Conservation (phyloP, 1,284 basidiomycete species). For the Naganishia sp. region DNA sequence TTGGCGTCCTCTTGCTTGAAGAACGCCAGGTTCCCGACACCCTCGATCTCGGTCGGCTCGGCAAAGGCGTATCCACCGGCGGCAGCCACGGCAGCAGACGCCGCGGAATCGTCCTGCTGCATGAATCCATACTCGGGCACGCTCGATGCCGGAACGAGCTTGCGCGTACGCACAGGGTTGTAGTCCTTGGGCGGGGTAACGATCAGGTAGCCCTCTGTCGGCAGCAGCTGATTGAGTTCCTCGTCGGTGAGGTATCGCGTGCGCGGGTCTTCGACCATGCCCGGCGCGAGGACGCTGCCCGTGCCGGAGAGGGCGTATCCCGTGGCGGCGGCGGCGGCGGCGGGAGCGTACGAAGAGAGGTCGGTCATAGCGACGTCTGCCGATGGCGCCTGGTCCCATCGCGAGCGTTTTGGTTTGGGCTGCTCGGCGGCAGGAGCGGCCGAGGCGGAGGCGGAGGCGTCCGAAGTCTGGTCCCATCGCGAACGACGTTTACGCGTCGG, state of each 20-base stretch:
- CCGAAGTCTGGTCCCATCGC: slow-evolving; percentile 73
- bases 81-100: slow-evolving; percentile 78
- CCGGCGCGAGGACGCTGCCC: slow-evolving; percentile 66
- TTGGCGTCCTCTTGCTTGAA: slow-evolving; percentile 98
- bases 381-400: slow-evolving; percentile 52
- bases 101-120: slow-evolving; percentile 90
- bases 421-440: slow-evolving; percentile 63
- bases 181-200: slow-evolving; percentile 94
- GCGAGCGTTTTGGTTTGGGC: slow-evolving; percentile 61
- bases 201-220: slow-evolving; percentile 82
- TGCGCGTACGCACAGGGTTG: slow-evolving; percentile 60
- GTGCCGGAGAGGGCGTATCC: slow-evolving; percentile 44
- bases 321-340: slow-evolving; percentile 39
- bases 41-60: slow-evolving; percentile 97
- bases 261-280: slow-evolving; percentile 93
- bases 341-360: slow-evolving; percentile 29
- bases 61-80: slow-evolving; percentile 79
- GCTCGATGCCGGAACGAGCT: slow-evolving; percentile 55
- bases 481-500: slow-evolving; percentile 76
- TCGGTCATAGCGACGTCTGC: slow-evolving; percentile 41
- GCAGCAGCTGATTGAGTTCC: slow-evolving; percentile 89
- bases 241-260: slow-evolving; percentile 94
- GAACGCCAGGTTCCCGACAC: slow-evolving; percentile 94
- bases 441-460: slow-evolving; percentile 68
- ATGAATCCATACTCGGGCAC: slow-evolving; percentile 81